Conservation (phyloP, 257 asterid genomes). For the Penstemon barbatus region DNA sequence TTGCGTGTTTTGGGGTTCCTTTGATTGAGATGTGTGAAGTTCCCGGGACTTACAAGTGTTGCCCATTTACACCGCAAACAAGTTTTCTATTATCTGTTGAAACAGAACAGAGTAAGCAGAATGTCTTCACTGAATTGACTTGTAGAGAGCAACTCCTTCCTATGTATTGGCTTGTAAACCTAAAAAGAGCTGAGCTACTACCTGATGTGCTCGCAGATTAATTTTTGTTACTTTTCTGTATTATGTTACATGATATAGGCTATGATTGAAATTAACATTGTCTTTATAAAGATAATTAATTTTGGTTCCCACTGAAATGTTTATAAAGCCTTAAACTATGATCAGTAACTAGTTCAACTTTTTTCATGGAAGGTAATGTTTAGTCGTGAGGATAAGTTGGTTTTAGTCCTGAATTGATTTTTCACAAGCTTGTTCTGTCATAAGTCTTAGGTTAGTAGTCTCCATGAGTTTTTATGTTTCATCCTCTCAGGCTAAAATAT, state of each 20-base stretch:
- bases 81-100: too few relatives aligned
- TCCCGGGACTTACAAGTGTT: not conserved
- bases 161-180: too few relatives aligned
- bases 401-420: not conserved
- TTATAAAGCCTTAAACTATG: not conserved
- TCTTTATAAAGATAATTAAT: not conserved
- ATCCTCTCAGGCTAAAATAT: slow-evolving; percentile 2
- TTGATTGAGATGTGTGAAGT: not conserved
- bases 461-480: not conserved
- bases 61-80: not conserved
- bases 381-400: not conserved
- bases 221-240: not conserved
- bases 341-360: not conserved
- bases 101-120: too few relatives aligned
- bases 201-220: not conserved
- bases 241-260: not conserved
- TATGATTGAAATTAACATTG: too few relatives aligned
- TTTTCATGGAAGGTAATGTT: not conserved
- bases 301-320: slow-evolving; percentile 15
- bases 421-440: not conserved
- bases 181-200: not conserved
- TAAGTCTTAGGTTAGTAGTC: not conserved
- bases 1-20: not conserved
- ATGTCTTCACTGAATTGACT: too few relatives aligned
- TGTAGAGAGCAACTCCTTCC: too few relatives aligned